Percentiles rank a stretch among this genome's conserved stretches.
phyloP scores from a whole-genome alignment of 805 yeast genomes.

The Komagataella pseudopastoris region DNA sequence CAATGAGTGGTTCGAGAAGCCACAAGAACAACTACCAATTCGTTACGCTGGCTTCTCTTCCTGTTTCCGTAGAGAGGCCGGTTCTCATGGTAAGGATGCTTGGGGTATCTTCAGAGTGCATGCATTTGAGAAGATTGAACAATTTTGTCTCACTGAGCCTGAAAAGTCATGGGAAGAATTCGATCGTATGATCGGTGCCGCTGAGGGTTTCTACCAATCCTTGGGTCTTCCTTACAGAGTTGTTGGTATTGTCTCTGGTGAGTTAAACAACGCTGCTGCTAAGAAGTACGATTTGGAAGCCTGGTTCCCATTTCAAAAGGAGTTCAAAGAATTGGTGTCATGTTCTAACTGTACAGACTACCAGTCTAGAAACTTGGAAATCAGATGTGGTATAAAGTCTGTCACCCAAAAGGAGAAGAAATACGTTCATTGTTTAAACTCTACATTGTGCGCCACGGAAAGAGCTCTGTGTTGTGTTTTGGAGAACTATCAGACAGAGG shows the following conservation, averaged over 20 bases:
- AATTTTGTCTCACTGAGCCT: constrained; percentile 91
- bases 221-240: constrained; percentile 92
- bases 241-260: constrained; percentile 97
- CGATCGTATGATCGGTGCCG: constrained; percentile 81
- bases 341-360: constrained; percentile 99
- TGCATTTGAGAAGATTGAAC: constrained; percentile 97
- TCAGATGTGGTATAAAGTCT: constrained; percentile 96
- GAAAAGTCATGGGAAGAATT: constrained; percentile 97
- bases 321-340: constrained; percentile 94
- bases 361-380: constrained; percentile 96
- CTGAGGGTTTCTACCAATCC: constrained; percentile 89
- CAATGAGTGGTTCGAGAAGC: constrained; percentile 96
- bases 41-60: constrained; percentile 97
- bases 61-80: constrained; percentile 99
- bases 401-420: constrained; percentile 91
- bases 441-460: constrained; percentile 95
- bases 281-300: constrained; percentile 98
- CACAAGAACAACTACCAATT: constrained; percentile 90
- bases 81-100: constrained; percentile 98
- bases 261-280: constrained; percentile 97
- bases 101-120: constrained; percentile 99
- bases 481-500: constrained; percentile 97
- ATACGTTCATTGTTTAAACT: constrained; percentile 96
- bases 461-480: constrained; percentile 95
- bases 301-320: constrained; percentile 99